Conservation (phyloP, 2,329 filamentous ascomycete genomes). For the Dothidotthia symphoricarpi region DNA sequence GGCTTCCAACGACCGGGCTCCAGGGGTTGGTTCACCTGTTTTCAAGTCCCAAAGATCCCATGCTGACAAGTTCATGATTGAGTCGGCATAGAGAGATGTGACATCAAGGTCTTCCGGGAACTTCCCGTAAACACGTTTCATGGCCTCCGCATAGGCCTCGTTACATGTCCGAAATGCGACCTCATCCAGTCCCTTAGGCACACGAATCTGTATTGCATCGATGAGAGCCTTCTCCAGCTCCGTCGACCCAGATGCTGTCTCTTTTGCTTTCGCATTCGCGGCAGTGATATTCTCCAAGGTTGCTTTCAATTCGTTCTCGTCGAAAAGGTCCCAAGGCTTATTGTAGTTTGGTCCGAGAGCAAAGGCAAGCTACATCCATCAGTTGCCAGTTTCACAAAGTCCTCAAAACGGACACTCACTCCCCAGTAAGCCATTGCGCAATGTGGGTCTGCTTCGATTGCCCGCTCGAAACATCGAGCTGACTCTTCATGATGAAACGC, state of each 20-base stretch:
- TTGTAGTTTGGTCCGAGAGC: conserved; percentile 75
- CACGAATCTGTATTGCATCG: conserved; percentile 52
- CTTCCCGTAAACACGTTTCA: conserved; percentile 54
- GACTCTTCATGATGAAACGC: conserved; percentile 76
- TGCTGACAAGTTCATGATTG: conserved; percentile 64
- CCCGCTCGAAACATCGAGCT: conserved; percentile 61
- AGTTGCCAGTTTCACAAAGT: conserved; percentile 32
- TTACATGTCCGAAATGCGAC: conserved; percentile 56
- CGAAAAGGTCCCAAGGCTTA: conserved; percentile 74
- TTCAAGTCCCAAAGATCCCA: conserved; percentile 64
- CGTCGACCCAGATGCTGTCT: conserved; percentile 38
- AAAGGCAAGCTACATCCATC: conserved; percentile 54
- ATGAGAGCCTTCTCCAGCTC: conserved; percentile 63
- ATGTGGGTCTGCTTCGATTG: conserved; percentile 53
- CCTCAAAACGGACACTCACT: conserved; percentile 15
- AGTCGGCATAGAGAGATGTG: conserved; percentile 62
- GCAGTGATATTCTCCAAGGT: conserved; percentile 52
- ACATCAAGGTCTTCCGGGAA: conserved; percentile 62
- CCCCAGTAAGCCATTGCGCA: conserved; percentile 70
- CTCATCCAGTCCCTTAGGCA: conserved; percentile 47
- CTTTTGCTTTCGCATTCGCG: conserved; percentile 49
- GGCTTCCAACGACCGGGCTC: conserved; percentile 58
- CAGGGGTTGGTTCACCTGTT: conserved; percentile 56
- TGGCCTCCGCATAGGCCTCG: conserved; percentile 60
- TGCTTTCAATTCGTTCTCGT: conserved; percentile 56